Base-by-base conservation (phyloP, 371 early-diverging fungal genomes). In the Mortierella polycephala region DNA sequence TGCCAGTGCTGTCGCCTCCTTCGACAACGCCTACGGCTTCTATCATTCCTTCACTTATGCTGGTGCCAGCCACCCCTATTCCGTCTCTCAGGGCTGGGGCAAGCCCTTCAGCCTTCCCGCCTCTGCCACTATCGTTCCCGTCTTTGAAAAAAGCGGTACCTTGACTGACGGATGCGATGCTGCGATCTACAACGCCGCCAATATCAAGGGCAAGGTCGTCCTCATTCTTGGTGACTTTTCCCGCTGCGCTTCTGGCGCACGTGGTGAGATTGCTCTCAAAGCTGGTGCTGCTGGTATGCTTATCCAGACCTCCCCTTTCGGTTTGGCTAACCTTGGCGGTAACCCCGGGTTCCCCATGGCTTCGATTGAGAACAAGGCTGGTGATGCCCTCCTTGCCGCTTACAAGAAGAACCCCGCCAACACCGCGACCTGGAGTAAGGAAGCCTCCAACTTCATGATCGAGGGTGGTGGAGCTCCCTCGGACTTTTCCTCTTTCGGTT, bases 1-100 rank as follows among this genome's bases (percentile, higher is more conserved):
- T 42, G 87, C 89, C 11, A 75, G 92, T 50, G 86, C 89, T 14
- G 91, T 93, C 16, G 95, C 91, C n/a, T 89, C 93, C n/a, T 83
- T 93, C 11, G 93, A 95, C 57, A 91, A 88, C 69, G 51, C 61
- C 8, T 60, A 68, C 18, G 83, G 77, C 3, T 57, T 75, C 23
- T 81, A 83, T 7, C 41, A 65, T 14, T 62, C 71, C 14, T 52
- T 84, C 20, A 41, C 45, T 20, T 64, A 71, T 18, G 71, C 53
- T 7, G 57, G 59, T 8, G 59, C 23, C 44, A 18, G 53, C 12
- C 41, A 52, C 62, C 68, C 67, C 5, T 60, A 73, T 60, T 30
- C 56, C n/a, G 57, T 53, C 23, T 69, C 75, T 20, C 21, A 39
- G 12, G 51, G 50, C 50, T 68, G 57, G 50, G 68, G 54, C 54